A percentile compares a stretch with the other conserved stretches of the same genome.
Conservation (phyloP, 257 asterid species). For the Nicotiana otophora region DNA sequence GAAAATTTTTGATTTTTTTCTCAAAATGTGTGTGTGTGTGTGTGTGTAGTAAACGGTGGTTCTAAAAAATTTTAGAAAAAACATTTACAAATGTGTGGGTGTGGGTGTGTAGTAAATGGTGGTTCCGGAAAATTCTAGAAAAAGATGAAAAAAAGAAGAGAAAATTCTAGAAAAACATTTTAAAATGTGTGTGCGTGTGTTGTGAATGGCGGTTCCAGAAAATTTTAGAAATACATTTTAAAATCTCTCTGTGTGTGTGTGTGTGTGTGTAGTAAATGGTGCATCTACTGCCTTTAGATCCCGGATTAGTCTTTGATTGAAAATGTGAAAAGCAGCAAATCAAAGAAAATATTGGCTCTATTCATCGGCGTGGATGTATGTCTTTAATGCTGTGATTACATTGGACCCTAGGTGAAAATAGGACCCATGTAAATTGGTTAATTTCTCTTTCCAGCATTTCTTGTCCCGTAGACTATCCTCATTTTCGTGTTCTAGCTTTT, state of each 20-base stretch:
- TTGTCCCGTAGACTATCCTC: neutral
- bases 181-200: neutral
- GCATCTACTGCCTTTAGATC: neutral
- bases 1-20: neutral
- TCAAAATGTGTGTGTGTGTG: neutral
- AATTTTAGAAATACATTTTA: too few species aligned
- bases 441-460: neutral
- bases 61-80: too few species aligned
- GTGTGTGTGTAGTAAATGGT: neutral
- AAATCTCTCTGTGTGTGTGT: too few species aligned
- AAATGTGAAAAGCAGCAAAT: neutral
- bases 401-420: neutral
- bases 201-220: neutral
- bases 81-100: too few species aligned
- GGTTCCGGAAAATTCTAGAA: neutral
- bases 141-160: too few species aligned
- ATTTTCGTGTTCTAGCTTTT: neutral
- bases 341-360: neutral
- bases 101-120: neutral
- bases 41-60: neutral
- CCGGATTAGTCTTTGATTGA: neutral
- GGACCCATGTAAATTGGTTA: neutral
- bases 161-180: too few species aligned
- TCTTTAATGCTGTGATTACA: neutral
- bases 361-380: neutral